Conservation (phyloP, 176 grass and related monocot species). For the Avena atlantica region DNA sequence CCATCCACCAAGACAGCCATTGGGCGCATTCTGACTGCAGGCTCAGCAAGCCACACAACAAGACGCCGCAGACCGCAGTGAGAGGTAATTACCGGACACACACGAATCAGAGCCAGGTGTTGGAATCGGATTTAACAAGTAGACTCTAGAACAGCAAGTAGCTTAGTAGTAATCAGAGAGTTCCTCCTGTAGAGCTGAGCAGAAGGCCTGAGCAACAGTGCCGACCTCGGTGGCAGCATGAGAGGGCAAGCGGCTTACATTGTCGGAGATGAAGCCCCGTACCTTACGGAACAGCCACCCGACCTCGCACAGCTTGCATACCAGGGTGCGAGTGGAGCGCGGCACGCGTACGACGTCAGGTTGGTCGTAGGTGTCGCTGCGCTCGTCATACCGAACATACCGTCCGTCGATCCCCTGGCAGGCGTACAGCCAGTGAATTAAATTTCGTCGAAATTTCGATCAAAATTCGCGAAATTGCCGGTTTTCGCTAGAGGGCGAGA, state of each 20-base stretch:
- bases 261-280: constrained; percentile 76
- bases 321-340: constrained; percentile 80
- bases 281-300: constrained; percentile 91
- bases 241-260: constrained; percentile 56
- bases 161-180: constrained; percentile 81
- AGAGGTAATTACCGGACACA: constrained; percentile 78
- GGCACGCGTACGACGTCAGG: constrained; percentile 76
- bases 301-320: constrained; percentile 88
- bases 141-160: constrained; percentile 81
- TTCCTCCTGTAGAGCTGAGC: constrained; percentile 87
- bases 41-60: constrained; percentile 87
- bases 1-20: constrained; percentile 92
- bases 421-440: too few species aligned
- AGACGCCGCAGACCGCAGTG: constrained; percentile 74
- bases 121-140: constrained; percentile 75
- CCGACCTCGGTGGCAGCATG: constrained; percentile 61
- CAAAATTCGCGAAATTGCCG: too few species aligned
- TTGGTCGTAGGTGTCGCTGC: constrained; percentile 68
- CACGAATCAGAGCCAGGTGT: constrained; percentile 75
- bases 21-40: constrained; percentile 76
- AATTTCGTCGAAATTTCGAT: too few species aligned
- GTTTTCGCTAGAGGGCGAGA: too few species aligned
- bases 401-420: constrained; percentile 97
- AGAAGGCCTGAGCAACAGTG: constrained; percentile 83
- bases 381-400: constrained; percentile 70